Percentiles rank a stretch among this genome's conserved stretches.
These are phyloP conservation scores for Scleromitrula shiraiana DNA, from an alignment of 2,329 filamentous ascomycete species.

Conservation along the genomic window DNA sequence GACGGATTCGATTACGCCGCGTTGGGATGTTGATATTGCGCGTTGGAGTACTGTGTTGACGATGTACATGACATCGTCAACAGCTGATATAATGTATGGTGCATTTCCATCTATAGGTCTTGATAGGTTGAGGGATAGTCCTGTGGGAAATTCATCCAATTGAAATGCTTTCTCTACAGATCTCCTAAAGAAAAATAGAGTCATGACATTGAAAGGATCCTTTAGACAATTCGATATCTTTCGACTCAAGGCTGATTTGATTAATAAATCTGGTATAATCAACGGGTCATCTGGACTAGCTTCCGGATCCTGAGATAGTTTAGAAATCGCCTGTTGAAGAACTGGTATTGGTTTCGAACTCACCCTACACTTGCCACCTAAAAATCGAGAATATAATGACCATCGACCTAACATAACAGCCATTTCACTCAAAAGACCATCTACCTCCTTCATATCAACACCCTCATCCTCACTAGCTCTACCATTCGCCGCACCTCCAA, in stretches of 20 bases:
- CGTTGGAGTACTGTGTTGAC: slow-evolving; percentile 86
- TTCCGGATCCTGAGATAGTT: slow-evolving; percentile 40
- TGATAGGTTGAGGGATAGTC: slow-evolving; percentile 67
- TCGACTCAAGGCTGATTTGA: slow-evolving; percentile 68
- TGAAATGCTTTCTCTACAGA: slow-evolving; percentile 98
- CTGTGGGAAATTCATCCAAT: slow-evolving; percentile 77
- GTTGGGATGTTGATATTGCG: slow-evolving; percentile 77
- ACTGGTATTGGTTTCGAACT: slow-evolving; percentile 28
- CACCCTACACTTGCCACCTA: slow-evolving; percentile 79
- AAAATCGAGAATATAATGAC: slow-evolving; percentile 85
- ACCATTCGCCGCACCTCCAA: slow-evolving; percentile 43
- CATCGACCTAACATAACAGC: slow-evolving; percentile 88
- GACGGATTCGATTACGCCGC: slow-evolving; percentile 67
- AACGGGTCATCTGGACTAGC: slow-evolving; percentile 48
- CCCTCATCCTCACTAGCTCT: slow-evolving; percentile 78
- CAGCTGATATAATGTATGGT: slow-evolving; percentile 87
- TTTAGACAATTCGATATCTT: slow-evolving; percentile 71
- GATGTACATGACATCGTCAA: slow-evolving; percentile 99
- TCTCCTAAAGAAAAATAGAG: slow-evolving; percentile 91
- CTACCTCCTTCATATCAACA: slow-evolving; percentile 94
- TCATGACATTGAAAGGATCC: slow-evolving; percentile 82
- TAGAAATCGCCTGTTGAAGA: slow-evolving; percentile 25
- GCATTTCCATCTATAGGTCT: slow-evolving; percentile 67
- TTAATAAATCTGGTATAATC: slow-evolving; percentile 63
- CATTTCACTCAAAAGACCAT: slow-evolving; percentile 78